Evolutionary conservation across 352 stramenopile species (phyloP), one percentile per base, ranked within the genome.

Genomic region (Ophiocytium majus): DNA sequence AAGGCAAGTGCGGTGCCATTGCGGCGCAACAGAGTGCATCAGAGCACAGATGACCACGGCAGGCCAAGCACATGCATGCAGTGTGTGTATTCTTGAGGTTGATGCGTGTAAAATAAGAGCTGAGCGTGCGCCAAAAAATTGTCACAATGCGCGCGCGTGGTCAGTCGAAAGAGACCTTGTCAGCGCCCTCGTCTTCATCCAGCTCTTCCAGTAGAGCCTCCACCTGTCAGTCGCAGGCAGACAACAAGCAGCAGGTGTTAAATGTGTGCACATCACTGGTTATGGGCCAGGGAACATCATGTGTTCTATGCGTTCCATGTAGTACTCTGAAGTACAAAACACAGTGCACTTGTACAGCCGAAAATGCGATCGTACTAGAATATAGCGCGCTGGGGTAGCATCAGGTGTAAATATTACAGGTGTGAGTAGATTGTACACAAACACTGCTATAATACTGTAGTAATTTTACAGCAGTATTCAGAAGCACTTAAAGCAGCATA

Each of bases 201-300:
- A 85, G 34, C 76, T 85, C 81, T 10, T 85, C 81, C 17, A 85
- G 19, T 50, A 85, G 76, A 14, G 81, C 81, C 76, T 85, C 81
- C 57, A 81, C 75, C 75, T 81, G 50, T n/a, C 31, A 81, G 31
- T 9, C 14, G 37, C 37, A 17, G 50, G 14, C 14, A 5, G 50
- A 36, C 31, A 81, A 43, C n/a, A 36, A 33, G 75, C 10, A 17
- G 5, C 66, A 43, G 5, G 5, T 10, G 32, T 28, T 9, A 37
- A 81, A 81, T 63, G 75, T 31, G 50, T 31, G 17, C 36, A 32
- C n/a, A 17, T 31, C 5, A 36, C 28, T 17, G 75, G n/a, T 34
- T 10, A 9, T 33, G 35, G 9, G 10, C 32, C 75, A 81, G 31
- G 31, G 50, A 49, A 81, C 75, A 10, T 78, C 5, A 5, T 5